Evolutionary conservation across 495 filamentous ascomycete genomes (phyloP).

Genomic region (Glarea lozoyensis): DNA sequence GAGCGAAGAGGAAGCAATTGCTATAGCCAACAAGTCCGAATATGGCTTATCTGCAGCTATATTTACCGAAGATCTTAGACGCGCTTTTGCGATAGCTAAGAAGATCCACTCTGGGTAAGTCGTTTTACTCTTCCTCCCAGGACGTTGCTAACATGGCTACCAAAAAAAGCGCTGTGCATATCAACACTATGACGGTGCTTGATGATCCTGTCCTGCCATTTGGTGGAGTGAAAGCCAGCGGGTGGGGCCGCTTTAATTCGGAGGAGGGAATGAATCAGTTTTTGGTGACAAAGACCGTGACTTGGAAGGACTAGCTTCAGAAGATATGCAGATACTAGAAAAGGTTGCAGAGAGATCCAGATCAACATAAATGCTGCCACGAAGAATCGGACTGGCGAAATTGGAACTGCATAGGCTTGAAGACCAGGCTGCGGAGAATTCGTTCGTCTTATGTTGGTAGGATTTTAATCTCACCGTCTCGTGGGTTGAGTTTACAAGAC

Average conservation of each 20-base stretch:
- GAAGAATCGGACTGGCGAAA: too few relatives aligned
- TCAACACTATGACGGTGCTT: conserved; percentile 75
- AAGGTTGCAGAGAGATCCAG: too few relatives aligned
- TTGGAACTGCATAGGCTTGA: too few relatives aligned
- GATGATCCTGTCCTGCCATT: conserved; percentile 71
- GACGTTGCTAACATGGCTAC: too few relatives aligned
- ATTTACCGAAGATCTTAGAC: conserved; percentile 70
- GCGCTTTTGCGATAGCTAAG: conserved; percentile 63
- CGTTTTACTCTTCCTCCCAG: too few relatives aligned
- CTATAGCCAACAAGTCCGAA: conserved; percentile 70
- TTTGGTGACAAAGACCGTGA: conserved; percentile 78
- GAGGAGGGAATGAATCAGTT: conserved; percentile 67
- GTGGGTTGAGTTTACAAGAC: conserved; percentile 7
- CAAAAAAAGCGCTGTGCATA: conserved; percentile 74
- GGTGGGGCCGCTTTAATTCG: conserved; percentile 58
- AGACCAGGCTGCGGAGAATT: too few relatives aligned
- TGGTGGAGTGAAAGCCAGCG: conserved; percentile 67
- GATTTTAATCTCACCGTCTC: conserved; percentile 16
- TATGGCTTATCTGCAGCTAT: conserved; percentile 76
- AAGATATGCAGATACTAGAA: too few relatives aligned
- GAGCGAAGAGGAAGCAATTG: conserved; percentile 58
- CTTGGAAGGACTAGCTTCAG: conserved; percentile 37
- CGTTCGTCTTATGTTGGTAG: background rate
- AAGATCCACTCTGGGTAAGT: too few relatives aligned
- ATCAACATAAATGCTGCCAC: too few relatives aligned